Conservation (phyloP, 2,329 filamentous ascomycete genomes). For the Aspergillus brunneoviolaceus region DNA sequence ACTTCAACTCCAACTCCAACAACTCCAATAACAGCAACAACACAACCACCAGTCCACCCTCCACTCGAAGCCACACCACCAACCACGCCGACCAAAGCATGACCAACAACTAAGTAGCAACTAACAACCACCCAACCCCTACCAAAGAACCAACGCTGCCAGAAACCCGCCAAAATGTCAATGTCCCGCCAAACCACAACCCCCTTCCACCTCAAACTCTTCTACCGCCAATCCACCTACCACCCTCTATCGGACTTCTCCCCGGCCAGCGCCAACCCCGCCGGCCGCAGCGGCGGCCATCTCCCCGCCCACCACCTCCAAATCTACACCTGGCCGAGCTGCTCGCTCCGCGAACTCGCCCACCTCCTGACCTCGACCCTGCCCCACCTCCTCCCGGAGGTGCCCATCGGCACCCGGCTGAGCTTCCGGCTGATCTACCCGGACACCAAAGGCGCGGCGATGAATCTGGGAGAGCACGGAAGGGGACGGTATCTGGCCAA, state of each 20-base stretch:
- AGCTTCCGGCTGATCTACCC: conserved; percentile 84
- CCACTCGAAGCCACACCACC: not conserved
- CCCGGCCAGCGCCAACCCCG: conserved; percentile 56
- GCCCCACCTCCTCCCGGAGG: conserved; percentile 68
- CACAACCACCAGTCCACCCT: not conserved
- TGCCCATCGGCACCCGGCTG: conserved; percentile 78
- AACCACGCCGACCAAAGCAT: not conserved
- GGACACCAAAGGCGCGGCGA: conserved; percentile 57
- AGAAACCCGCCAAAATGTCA: not conserved
- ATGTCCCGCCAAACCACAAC: conserved; percentile 63
- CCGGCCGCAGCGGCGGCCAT: conserved; percentile 17
- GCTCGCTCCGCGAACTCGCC: conserved; percentile 77
- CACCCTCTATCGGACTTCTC: conserved; percentile 54
- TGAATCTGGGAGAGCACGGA: conserved; percentile 36
- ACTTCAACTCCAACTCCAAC: not conserved
- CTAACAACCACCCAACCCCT: not conserved
- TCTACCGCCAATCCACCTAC: conserved; percentile 73
- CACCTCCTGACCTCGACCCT: conserved; percentile 70
- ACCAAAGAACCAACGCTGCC: not conserved
- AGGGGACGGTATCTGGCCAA: conserved; percentile 69
- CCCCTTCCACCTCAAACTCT: conserved; percentile 82
- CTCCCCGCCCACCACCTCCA: conserved; percentile 64
- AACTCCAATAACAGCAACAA: not conserved
- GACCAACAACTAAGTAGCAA: not conserved
- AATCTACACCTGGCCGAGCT: conserved; percentile 83